Evolutionary conservation across 169 alveolate genomes (phyloP), one percentile per base, ranked within the genome.

Genomic region (Fabrea salina): DNA sequence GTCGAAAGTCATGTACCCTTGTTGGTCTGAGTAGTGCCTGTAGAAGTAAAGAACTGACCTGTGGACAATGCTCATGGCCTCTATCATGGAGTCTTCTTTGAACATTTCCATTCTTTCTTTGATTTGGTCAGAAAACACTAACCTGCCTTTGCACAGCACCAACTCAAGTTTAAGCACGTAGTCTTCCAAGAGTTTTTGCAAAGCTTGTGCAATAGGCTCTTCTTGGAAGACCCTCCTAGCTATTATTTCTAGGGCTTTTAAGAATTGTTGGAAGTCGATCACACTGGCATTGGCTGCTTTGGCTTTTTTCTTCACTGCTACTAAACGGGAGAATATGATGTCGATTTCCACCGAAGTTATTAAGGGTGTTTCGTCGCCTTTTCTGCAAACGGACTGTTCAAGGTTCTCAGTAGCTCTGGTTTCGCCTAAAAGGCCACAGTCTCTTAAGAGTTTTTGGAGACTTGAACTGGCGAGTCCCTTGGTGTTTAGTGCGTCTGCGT

Each of bases 401-500:
- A 37, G 13, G 27, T 35, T 64, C n/a, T 22, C 75, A 3, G 71
- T 50, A 11, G 22, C n/a, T 5, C 7, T 30, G 37, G 19, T 19
- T 43, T 22, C 75, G 16, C 76, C 56, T 8, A 66, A 41, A 6
- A 82, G 22, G 19, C 78, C 79, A 43, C 70, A 54, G 53, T 83
- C 88, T 54, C 74, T 70, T n/a, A 86, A 59, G 27, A 86, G 54
- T 47, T 86, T 86, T 4, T 76, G 19, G 49, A 82, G 75, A 35
- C 66, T 83, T 13, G 88, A 30, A 13, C 78, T 27, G 43, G 82
- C 83, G 33, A 86, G 70, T 37, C 66, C 61, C 1, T 33, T 44
- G 6, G 50, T 80, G 50, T 86, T 86, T 8, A 80, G 39, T 1
- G 89, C 83, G 32, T 82, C 89, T 40, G 88, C 89, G 68, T 47